Conservation (phyloP, 1,284 basidiomycete genomes). For the Polyporus tsugae region DNA sequence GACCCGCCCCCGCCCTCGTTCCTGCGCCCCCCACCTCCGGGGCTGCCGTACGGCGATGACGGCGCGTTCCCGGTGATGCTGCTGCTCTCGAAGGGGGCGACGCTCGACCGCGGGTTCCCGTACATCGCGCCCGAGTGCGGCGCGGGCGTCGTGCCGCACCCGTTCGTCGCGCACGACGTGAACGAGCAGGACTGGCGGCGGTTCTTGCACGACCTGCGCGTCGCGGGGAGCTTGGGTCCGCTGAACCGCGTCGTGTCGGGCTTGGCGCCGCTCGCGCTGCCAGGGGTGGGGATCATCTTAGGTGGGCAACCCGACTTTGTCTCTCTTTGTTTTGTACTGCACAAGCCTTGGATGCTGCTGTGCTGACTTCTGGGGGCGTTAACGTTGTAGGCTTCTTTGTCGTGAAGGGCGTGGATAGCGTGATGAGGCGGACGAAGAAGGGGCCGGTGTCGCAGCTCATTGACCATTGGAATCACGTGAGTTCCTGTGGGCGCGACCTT, state of each 20-base stretch:
- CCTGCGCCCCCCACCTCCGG: constrained; percentile 27
- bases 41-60: constrained; percentile 25
- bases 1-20: constrained; percentile 34
- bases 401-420: constrained; percentile 22
- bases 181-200: constrained; percentile 48
- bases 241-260: constrained; percentile 25
- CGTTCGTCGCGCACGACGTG: constrained; percentile 50
- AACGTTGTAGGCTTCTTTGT: constrained; percentile 18
- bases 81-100: constrained; percentile 26
- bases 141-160: constrained; percentile 41
- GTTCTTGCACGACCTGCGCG: constrained; percentile 36
- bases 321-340: too few relatives aligned
- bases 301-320: constrained; percentile 8
- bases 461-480: constrained; percentile 35
- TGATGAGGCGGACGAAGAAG: constrained; percentile 24
- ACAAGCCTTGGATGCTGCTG: too few relatives aligned
- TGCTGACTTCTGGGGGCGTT: too few relatives aligned
- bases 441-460: constrained; percentile 29
- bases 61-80: constrained; percentile 30
- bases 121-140: constrained; percentile 23
- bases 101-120: constrained; percentile 33
- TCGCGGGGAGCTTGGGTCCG: constrained; percentile 27
- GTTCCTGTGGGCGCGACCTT: background rate
- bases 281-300: constrained; percentile 18
- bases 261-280: constrained; percentile 26